Evolutionary conservation across 2,329 filamentous ascomycete genomes (phyloP), one percentile per base, ranked within the genome.

Genomic region (Claviceps sp.): DNA sequence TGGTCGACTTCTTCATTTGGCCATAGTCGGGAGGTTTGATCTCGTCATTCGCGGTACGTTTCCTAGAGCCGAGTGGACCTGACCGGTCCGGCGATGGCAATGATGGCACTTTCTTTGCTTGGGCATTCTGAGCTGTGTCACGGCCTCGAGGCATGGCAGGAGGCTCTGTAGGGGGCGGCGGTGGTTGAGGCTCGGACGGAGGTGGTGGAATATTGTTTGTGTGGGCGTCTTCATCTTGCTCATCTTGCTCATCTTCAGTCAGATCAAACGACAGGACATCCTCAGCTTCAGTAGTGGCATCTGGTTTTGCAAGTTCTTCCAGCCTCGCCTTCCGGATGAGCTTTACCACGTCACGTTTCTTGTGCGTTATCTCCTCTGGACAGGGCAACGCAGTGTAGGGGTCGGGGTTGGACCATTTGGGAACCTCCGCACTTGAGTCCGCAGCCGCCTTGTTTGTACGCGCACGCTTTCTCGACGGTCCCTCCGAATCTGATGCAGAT

Each of bases 401-500:
- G 64, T 97, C 91, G 3, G 91, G 90, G 60, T 97, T 97, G 4
- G 89, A 95, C 91, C 91, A 97, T 65, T 86, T 89, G 3, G 89
- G 88, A 5, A 65, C 67, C 14, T 72, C 69, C 51, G 73, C 71
- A 22, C 66, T 62, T n/a, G 69, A 63, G 8, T 64, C 64, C 16
- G 61, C 56, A 22, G 9, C 13, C 4, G 63, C 55, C 2, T 58
- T 58, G 9, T 60, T 50, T 4, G 46, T 67, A 56, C 61, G 63
- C 57, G 58, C 60, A 52, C 56, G 61, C 50, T 70, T 71, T 51
- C 65, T 65, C 4, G 69, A 67, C 3, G 70, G 72, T 0, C 66
- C 67, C 11, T 76, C 76, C 0, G 59, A 50, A 2, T 61, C 61
- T 4, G 59, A 59, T 7, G 57, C 47, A 1, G 59, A 82, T 5